Base-by-base conservation (phyloP, 2,329 filamentous ascomycete genomes). In the Hymenoscyphus repandus region DNA sequence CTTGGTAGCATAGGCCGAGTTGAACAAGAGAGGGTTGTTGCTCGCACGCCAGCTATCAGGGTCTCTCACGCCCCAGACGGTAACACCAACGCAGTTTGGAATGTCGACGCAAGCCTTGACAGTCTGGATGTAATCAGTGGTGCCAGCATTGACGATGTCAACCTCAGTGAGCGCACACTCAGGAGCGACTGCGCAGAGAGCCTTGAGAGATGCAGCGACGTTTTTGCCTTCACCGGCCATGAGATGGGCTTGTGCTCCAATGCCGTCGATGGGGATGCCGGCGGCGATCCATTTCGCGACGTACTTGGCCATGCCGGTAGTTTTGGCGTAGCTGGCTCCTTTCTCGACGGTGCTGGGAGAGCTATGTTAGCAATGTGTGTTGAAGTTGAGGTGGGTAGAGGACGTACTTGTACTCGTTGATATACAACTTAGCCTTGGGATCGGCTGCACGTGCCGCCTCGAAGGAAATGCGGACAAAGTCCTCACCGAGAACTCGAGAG, bases 401-500 rank as follows among this genome's bases (percentile, higher is more conserved):
- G 6, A 46, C 38, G 11, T 54, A 56, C 54, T 85, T 85, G 69
- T 75, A 79, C 66, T 88, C 84, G 69, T 88, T 89, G 71, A 88
- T 85, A 72, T 86, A 89, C 41, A 88, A 74, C 69, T 83, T 83
- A 3, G 80, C 82, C 50, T 68, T 58, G 2, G 85, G 82, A 65
- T 88, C 85, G 11, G 81, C 83, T 10, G 72, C 72, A 43, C 79
- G 77, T 18, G 85, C 85, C 12, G 85, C 78, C 49, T 78, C 73
- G 69, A 88, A 89, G 39, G 85, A 84, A 60, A 85, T 83, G 18
- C 73, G 71, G 49, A 89, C 79, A 62, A 84, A 88, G 67, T 79
- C 77, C 68, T 87, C 83, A 42, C 84, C 83, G 6, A 88, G 74
- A 2, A 87, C 78, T 32, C 77, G 72, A 58, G 74, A 83, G 72